A percentile compares a stretch with the other conserved stretches of the same genome.
phyloP scores from a whole-genome alignment of 1,139 yeast species.

The Yamadazyma membranifaciens region DNA sequence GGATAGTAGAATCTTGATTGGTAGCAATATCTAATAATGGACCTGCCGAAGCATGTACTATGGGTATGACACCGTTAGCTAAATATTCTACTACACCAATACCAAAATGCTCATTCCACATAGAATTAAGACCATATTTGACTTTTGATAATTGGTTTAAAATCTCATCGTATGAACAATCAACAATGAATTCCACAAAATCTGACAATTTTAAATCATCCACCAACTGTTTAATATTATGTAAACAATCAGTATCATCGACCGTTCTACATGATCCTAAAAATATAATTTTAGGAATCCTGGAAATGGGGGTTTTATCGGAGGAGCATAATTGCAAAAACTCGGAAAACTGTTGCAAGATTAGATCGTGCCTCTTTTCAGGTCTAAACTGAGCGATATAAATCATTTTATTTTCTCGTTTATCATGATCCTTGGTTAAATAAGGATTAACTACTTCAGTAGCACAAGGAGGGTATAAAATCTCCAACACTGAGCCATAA shows the following conservation, averaged over 20 bases:
- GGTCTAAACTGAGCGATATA: slow-evolving; percentile 94
- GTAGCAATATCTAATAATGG: slow-evolving; percentile 82
- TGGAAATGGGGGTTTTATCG: slow-evolving; percentile 17
- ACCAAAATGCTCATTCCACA: slow-evolving; percentile 99
- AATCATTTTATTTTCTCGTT: slow-evolving; percentile 59
- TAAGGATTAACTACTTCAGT: slow-evolving; percentile 42
- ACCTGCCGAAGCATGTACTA: slow-evolving; percentile 91
- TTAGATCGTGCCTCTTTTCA: slow-evolving; percentile 82
- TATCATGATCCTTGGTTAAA: slow-evolving; percentile 11
- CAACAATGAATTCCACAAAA: slow-evolving; percentile 65
- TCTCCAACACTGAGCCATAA: slow-evolving; percentile 29
- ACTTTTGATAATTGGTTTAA: slow-evolving; percentile 54
- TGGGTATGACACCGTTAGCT: slow-evolving; percentile 82
- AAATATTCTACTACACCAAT: slow-evolving; percentile 94
- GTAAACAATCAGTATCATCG: slow-evolving; percentile 63
- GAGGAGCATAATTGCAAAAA: slow-evolving; percentile 35
- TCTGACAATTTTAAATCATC: slow-evolving; percentile 44
- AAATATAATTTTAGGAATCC: slow-evolving; percentile 57
- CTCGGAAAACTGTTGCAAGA: slow-evolving; percentile 60
- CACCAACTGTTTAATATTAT: slow-evolving; percentile 45
- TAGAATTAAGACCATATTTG: slow-evolving; percentile 83
- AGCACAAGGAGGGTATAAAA: slow-evolving; percentile 87
- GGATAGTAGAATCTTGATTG: slow-evolving; percentile 13
- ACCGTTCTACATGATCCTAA: slow-evolving; percentile 82
- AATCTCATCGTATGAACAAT: slow-evolving; percentile 70